Evolutionary conservation across 202 grass and related monocot species (phyloP).

Genomic region (Zoysia matrella): DNA sequence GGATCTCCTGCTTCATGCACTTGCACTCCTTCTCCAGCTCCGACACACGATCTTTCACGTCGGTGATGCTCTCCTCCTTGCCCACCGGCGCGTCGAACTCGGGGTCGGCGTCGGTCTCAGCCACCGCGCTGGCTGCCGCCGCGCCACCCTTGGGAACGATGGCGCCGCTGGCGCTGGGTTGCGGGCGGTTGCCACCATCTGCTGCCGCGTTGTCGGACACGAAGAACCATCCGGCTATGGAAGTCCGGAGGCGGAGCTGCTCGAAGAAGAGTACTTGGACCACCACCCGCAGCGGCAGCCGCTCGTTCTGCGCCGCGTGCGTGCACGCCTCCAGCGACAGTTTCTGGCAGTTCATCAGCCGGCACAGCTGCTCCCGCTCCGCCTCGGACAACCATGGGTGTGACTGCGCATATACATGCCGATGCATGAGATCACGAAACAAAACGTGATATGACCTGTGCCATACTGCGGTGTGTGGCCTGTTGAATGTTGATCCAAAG

Average conservation of each 20-base stretch:
- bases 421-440: background rate
- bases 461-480: background rate
- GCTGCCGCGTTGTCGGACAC: slow-evolving; percentile 58
- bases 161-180: background rate
- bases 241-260: slow-evolving; percentile 80
- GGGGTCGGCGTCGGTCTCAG: background rate
- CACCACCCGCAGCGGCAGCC: slow-evolving; percentile 70
- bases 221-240: slow-evolving; percentile 78
- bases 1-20: slow-evolving; percentile 67
- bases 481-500: background rate
- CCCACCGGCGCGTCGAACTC: slow-evolving; percentile 30
- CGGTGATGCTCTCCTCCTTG: slow-evolving; percentile 44
- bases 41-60: slow-evolving; percentile 60
- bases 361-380: slow-evolving; percentile 83
- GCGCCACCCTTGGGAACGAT: slow-evolving; percentile 38
- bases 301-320: slow-evolving; percentile 78
- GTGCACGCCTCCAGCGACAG: slow-evolving; percentile 82
- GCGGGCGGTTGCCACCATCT: slow-evolving; percentile 37
- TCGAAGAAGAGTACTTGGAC: slow-evolving; percentile 87
- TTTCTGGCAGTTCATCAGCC: slow-evolving; percentile 83
- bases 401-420: slow-evolving; percentile 40
- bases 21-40: slow-evolving; percentile 63
- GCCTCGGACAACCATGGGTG: slow-evolving; percentile 76
- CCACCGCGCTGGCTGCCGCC: background rate
- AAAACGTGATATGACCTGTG: no score